phyloP scores from a whole-genome alignment of 2,329 filamentous ascomycete species.

The Paraphoma sp. region DNA sequence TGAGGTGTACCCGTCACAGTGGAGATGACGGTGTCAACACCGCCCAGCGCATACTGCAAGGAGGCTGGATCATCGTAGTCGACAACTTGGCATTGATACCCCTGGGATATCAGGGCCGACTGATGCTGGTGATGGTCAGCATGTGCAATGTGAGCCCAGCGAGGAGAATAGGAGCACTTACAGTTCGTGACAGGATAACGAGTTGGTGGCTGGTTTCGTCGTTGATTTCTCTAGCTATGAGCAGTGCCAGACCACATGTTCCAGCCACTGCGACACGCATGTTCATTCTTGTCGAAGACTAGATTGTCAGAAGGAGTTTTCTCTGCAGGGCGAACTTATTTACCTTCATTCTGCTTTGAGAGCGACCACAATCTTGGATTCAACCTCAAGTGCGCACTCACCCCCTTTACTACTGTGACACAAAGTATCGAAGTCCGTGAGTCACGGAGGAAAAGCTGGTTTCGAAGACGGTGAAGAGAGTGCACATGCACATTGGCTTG shows the following conservation, averaged over 20 bases:
- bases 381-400: slow-evolving; percentile 6
- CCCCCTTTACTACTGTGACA: slow-evolving; percentile 18
- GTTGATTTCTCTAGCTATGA: slow-evolving; percentile 66
- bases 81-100: slow-evolving; percentile 72
- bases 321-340: not conserved
- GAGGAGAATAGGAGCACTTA: slow-evolving; percentile 47
- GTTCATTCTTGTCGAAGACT: slow-evolving; percentile 41
- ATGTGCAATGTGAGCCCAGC: not conserved
- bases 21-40: slow-evolving; percentile 77
- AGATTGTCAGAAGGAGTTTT: not conserved
- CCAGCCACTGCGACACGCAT: slow-evolving; percentile 70
- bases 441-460: slow-evolving; percentile 29
- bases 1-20: slow-evolving; percentile 72
- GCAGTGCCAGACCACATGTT: slow-evolving; percentile 64
- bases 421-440: slow-evolving; percentile 32
- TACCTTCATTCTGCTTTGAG: slow-evolving; percentile 6
- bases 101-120: slow-evolving; percentile 60
- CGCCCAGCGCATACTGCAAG: slow-evolving; percentile 71
- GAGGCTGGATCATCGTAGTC: slow-evolving; percentile 67
- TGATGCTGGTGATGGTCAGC: slow-evolving; percentile 55
- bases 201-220: slow-evolving; percentile 70
- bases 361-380: not conserved
- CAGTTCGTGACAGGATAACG: slow-evolving; percentile 72
- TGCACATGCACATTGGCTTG: slow-evolving; percentile 15
- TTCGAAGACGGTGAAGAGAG: slow-evolving; percentile 30